Percentiles rank a stretch among this genome's conserved stretches.
Conservation (phyloP, 352 stramenopile species). For the Phytophthora meadii region DNA sequence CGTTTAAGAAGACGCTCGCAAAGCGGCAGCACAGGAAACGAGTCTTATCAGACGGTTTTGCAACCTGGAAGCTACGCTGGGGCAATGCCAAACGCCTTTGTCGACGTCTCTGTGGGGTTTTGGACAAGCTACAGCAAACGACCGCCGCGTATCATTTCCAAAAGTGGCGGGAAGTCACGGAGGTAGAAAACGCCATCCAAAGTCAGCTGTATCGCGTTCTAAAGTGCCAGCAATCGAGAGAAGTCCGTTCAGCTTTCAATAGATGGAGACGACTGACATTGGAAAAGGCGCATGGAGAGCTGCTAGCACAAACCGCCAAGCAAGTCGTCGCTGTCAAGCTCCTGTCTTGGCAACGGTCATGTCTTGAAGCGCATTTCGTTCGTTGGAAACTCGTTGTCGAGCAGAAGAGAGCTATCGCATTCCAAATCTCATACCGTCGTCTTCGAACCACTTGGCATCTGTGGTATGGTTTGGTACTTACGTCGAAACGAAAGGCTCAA, state of each 20-base stretch:
- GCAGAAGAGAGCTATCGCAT: constrained; percentile 4
- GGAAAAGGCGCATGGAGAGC: constrained; percentile 7
- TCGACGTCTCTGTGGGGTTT: constrained; percentile 1
- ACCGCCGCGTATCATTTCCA: constrained; percentile 26
- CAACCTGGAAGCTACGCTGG: constrained; percentile 16
- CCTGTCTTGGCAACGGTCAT: constrained; percentile 36
- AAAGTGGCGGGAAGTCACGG: constrained; percentile 12
- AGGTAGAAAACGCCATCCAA: constrained; percentile 3
- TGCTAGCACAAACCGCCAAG: constrained; percentile 28
- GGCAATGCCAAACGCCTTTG: constrained; percentile 3
- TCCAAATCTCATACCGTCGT: constrained; percentile 1
- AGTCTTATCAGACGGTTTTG: neutral
- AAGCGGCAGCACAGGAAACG: constrained; percentile 16
- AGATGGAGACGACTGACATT: constrained; percentile 20
- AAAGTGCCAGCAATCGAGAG: constrained; percentile 7
- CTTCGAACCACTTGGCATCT: constrained; percentile 18
- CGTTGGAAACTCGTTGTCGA: constrained; percentile 33
- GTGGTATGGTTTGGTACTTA: constrained; percentile 7
- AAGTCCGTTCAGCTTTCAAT: constrained; percentile 12
- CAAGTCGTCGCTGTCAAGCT: constrained; percentile 33
- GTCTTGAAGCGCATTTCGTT: constrained; percentile 32
- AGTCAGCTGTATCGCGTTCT: constrained; percentile 6
- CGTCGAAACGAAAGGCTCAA: constrained; percentile 17
- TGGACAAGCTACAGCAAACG: neutral
- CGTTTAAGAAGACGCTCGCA: constrained; percentile 21